Conservation (phyloP, 169 alveolate genomes). For the Cryptosporidium bovis region DNA sequence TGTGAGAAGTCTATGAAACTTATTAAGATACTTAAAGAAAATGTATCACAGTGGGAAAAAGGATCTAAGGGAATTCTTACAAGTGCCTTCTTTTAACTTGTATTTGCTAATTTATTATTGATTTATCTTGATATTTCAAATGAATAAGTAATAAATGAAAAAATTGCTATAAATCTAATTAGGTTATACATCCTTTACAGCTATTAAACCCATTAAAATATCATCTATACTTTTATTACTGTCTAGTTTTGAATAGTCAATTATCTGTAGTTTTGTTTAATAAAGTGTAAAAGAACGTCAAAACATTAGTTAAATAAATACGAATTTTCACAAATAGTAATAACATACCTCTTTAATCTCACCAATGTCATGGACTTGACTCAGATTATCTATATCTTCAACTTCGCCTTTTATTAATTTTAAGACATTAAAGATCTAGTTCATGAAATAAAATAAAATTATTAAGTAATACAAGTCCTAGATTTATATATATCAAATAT, state of each 20-base stretch:
- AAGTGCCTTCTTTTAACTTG: slow-evolving; percentile 53
- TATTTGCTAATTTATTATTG: neutral
- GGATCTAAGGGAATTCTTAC: slow-evolving; percentile 55
- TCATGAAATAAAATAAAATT: no score
- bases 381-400: neutral
- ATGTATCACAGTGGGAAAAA: slow-evolving; percentile 56
- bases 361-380: slow-evolving; percentile 19
- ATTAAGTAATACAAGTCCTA: no score
- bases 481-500: no score
- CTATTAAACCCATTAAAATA: slow-evolving; percentile 15
- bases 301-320: no score
- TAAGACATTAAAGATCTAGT: slow-evolving; percentile 11
- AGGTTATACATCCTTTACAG: slow-evolving; percentile 31
- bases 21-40: slow-evolving; percentile 53
- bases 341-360: slow-evolving; percentile 44
- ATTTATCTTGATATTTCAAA: neutral
- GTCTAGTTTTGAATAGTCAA: slow-evolving; percentile 7
- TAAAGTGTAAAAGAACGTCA: no score
- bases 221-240: neutral
- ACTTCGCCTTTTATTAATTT: slow-evolving; percentile 19
- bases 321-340: no score
- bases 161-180: neutral
- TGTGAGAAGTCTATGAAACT: slow-evolving; percentile 43
- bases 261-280: slow-evolving; percentile 14
- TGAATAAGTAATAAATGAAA: no score